Evolutionary conservation across 495 filamentous ascomycete genomes (phyloP).

Genomic region (Aspergillus sclerotiicarbonarius): DNA sequence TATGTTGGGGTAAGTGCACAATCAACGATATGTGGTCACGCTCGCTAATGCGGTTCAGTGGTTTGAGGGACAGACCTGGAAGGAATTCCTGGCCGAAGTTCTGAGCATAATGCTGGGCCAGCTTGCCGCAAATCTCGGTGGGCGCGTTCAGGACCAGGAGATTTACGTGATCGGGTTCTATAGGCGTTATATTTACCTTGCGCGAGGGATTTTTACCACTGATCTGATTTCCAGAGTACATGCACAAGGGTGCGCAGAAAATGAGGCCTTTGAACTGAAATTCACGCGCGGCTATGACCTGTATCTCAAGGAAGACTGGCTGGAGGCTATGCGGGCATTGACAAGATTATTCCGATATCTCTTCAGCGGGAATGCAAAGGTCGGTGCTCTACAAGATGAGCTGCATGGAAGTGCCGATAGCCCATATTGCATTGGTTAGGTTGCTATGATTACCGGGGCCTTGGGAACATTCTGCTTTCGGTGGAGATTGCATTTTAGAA

Average conservation of each 20-base stretch:
- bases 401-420: no score
- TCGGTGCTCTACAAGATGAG: no score
- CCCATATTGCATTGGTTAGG: no score
- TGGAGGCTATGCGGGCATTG: background rate
- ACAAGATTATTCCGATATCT: background rate
- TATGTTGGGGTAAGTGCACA: constrained; percentile 11
- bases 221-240: constrained; percentile 6
- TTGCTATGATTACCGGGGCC: no score
- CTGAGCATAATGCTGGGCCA: constrained; percentile 14
- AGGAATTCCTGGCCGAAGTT: constrained; percentile 8
- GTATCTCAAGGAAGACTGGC: background rate
- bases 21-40: background rate
- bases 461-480: no score
- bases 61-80: constrained; percentile 12
- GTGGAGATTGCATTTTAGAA: no score
- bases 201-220: background rate
- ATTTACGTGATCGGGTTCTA: constrained; percentile 3
- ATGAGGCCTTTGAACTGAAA: background rate
- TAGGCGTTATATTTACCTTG: constrained; percentile 3
- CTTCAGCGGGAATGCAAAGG: background rate
- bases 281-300: background rate
- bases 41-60: constrained; percentile 3
- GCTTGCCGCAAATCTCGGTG: constrained; percentile 5
- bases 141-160: background rate
- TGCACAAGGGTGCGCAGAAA: background rate